A percentile compares a stretch with the other conserved stretches of the same genome.
Evolutionary conservation across 768 basidiomycete genomes (phyloP).

Genomic region (Lactarius sp.): DNA sequence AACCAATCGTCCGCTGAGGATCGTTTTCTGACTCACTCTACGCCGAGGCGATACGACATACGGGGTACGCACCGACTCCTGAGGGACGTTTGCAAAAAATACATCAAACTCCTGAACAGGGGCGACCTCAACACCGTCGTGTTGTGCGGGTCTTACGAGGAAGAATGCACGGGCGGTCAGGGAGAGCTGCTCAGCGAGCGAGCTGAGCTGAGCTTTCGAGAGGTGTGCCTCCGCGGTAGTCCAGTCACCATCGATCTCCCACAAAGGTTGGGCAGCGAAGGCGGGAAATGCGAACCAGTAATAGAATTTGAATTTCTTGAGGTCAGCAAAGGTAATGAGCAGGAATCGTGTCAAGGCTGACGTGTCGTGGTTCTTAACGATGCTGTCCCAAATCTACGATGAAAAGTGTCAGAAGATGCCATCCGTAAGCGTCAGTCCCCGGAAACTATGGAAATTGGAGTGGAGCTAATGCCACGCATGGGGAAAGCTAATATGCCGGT

Average conservation of each 20-base stretch:
- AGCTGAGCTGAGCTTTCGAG: slow-evolving; percentile 39
- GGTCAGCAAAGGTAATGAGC: slow-evolving; percentile 90
- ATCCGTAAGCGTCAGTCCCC: neutral
- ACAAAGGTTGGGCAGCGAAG: slow-evolving; percentile 81
- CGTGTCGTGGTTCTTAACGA: slow-evolving; percentile 47
- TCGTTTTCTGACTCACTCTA: neutral
- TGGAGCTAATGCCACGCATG: neutral
- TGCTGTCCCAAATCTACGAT: slow-evolving; percentile 64
- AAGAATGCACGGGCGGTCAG: slow-evolving; percentile 51
- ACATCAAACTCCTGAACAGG: slow-evolving; percentile 51
- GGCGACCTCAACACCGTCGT: slow-evolving; percentile 40
- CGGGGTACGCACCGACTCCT: slow-evolving; percentile 39
- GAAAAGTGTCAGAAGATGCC: neutral
- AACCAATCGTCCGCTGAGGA: slow-evolving; percentile 31
- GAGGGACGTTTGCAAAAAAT: slow-evolving; percentile 50
- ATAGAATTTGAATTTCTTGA: slow-evolving; percentile 96
- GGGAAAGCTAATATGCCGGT: neutral
- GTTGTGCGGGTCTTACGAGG: slow-evolving; percentile 42
- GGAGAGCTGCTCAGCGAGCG: slow-evolving; percentile 41
- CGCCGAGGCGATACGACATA: neutral
- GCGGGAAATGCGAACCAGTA: slow-evolving; percentile 99
- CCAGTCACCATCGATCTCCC: slow-evolving; percentile 78
- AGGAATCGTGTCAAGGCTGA: slow-evolving; percentile 71
- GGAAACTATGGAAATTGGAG: neutral
- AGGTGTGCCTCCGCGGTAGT: slow-evolving; percentile 43